Percentiles rank a stretch among this genome's conserved stretches.
Conservation (phyloP, 805 yeast genomes). For the Myxozyma vanderwaltii region DNA sequence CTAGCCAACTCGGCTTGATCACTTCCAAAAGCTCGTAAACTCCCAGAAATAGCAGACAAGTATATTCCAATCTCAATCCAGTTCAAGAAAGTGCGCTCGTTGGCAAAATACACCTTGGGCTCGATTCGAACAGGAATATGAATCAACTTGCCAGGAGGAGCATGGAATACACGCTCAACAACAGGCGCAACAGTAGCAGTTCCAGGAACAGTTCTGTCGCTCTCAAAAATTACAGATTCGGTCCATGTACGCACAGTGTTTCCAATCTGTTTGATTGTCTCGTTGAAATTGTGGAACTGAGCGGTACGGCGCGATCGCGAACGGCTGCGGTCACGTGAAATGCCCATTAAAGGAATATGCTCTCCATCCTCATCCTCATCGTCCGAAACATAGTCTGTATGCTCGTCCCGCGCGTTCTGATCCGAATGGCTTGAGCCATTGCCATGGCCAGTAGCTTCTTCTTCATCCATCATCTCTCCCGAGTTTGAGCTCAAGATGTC, state of each 20-base stretch:
- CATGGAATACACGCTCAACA: conserved; percentile 25
- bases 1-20: conserved; percentile 68
- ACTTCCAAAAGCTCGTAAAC: conserved; percentile 83
- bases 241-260: conserved; percentile 19
- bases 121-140: conserved; percentile 95
- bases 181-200: conserved; percentile 1
- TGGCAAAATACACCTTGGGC: conserved; percentile 98
- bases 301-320: conserved; percentile 14
- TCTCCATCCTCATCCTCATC: conserved; percentile 36
- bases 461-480: conserved; percentile 35
- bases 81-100: conserved; percentile 89
- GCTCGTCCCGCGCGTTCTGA: neutral
- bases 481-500: conserved; percentile 28
- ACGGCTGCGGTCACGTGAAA: conserved; percentile 17
- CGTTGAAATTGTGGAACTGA: conserved; percentile 20
- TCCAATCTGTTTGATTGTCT: conserved; percentile 20
- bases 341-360: conserved; percentile 35
- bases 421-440: neutral
- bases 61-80: conserved; percentile 93
- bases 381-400: conserved; percentile 25
- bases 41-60: conserved; percentile 84
- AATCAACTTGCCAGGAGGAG: conserved; percentile 78
- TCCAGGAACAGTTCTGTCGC: conserved; percentile 5
- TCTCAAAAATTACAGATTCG: conserved; percentile 23
- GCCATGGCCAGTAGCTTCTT: conserved; percentile 40